phyloP scores from a whole-genome alignment of 257 asterid species.

The Hygrophila difformis region DNA sequence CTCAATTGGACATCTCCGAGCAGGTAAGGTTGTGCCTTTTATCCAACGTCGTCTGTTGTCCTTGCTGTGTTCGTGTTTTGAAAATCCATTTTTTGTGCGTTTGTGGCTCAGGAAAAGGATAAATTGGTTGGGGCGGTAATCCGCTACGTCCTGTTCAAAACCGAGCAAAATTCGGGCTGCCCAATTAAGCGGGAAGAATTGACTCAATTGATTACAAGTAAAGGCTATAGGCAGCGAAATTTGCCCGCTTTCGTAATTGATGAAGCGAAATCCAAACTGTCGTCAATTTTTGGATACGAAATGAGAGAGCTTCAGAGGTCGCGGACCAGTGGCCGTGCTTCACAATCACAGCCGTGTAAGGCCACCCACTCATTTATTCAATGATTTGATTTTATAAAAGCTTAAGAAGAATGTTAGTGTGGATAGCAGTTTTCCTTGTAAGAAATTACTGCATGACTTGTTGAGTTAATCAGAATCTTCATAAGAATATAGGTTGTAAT shows the following conservation, averaged over 20 bases:
- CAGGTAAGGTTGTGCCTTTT: conserved; percentile 31
- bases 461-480: too few relatives aligned
- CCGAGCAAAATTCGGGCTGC: conserved; percentile 70
- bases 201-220: conserved; percentile 62
- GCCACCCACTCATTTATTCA: background rate
- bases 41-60: too few relatives aligned
- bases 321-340: conserved; percentile 38
- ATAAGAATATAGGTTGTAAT: too few relatives aligned
- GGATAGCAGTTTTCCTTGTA: too few relatives aligned
- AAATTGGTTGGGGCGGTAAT: conserved; percentile 75
- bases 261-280: conserved; percentile 65
- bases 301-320: conserved; percentile 76
- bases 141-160: conserved; percentile 72
- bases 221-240: conserved; percentile 57
- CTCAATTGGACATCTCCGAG: conserved; percentile 66
- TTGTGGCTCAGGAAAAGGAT: conserved; percentile 62
- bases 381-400: too few relatives aligned
- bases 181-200: conserved; percentile 78
- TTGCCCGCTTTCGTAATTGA: conserved; percentile 65
- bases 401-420: conserved; percentile 4
- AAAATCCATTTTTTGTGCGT: background rate
- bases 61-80: background rate
- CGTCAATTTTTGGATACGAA: conserved; percentile 72
- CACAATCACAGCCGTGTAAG: conserved; percentile 41
- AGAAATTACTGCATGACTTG: too few relatives aligned